Percentiles rank a stretch among this genome's conserved stretches.
Evolutionary conservation across 2,329 filamentous ascomycete genomes (phyloP).

Genomic region (Aspergillus hiratsukae): DNA sequence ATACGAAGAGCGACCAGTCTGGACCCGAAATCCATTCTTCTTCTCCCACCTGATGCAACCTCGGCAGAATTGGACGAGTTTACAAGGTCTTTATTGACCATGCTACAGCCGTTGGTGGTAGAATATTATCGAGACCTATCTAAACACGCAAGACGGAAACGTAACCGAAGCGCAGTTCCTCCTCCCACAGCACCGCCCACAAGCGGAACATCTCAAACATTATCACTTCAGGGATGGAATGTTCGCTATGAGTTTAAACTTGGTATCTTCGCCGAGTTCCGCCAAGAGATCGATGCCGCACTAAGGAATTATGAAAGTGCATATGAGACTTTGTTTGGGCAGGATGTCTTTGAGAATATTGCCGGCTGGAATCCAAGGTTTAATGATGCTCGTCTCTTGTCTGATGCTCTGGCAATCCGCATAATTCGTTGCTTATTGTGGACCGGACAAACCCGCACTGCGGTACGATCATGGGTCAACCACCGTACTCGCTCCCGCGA

Average conservation of each 20-base stretch:
- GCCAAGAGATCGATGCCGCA: slow-evolving; percentile 86
- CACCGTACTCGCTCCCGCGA: slow-evolving; percentile 72
- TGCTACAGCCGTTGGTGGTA: slow-evolving; percentile 68
- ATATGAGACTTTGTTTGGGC: slow-evolving; percentile 75
- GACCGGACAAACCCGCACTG: slow-evolving; percentile 71
- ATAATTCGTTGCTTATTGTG: slow-evolving; percentile 78
- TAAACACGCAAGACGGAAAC: slow-evolving; percentile 87
- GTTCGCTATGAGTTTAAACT: slow-evolving; percentile 93
- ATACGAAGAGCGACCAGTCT: slow-evolving; percentile 76
- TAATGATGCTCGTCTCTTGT: slow-evolving; percentile 85
- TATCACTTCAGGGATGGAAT: slow-evolving; percentile 86
- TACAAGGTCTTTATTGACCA: slow-evolving; percentile 65
- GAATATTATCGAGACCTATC: slow-evolving; percentile 94
- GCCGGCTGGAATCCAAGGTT: slow-evolving; percentile 86
- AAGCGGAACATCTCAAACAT: slow-evolving; percentile 74
- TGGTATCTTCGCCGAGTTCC: slow-evolving; percentile 84
- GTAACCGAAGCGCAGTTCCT: slow-evolving; percentile 70
- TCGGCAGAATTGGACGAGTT: slow-evolving; percentile 68
- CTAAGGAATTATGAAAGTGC: slow-evolving; percentile 81
- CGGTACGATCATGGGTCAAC: slow-evolving; percentile 72
- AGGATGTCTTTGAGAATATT: slow-evolving; percentile 82
- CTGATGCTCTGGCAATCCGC: slow-evolving; percentile 75
- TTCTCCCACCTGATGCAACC: slow-evolving; percentile 70
- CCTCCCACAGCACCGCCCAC: slow-evolving; percentile 79
- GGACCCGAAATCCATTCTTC: slow-evolving; percentile 81